phyloP scores from a whole-genome alignment of 2,329 filamentous ascomycete genomes.

The Lachnellula suecica region DNA sequence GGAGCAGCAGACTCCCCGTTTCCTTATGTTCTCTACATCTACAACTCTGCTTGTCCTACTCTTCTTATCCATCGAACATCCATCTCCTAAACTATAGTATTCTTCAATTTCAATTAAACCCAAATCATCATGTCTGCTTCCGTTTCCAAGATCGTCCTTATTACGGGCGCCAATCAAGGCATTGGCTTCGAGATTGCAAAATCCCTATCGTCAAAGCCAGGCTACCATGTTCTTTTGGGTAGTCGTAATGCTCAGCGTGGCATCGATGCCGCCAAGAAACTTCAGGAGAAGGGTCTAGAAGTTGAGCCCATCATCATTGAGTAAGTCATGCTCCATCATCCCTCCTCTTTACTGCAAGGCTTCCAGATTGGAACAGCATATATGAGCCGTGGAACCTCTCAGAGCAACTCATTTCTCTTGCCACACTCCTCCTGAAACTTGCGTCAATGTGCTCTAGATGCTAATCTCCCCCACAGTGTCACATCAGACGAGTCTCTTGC shows the following conservation, averaged over 20 bases:
- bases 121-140: not conserved
- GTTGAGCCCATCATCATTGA: not conserved
- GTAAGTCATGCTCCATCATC: not conserved
- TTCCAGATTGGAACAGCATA: not conserved
- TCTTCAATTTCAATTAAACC: too few relatives aligned
- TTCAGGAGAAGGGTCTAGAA: constrained; percentile 3
- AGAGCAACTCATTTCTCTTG: not conserved
- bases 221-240: constrained; percentile 15
- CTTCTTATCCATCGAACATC: too few relatives aligned
- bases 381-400: too few relatives aligned
- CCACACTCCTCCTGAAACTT: not conserved
- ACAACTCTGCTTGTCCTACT: too few relatives aligned
- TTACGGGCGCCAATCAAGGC: constrained; percentile 43
- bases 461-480: too few relatives aligned
- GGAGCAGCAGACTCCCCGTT: too few relatives aligned
- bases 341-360: not conserved
- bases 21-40: too few relatives aligned
- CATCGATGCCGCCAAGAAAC: constrained; percentile 3
- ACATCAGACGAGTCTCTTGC: constrained; percentile 29
- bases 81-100: too few relatives aligned
- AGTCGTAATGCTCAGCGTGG: constrained; percentile 11
- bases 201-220: constrained; percentile 5
- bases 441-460: too few relatives aligned
- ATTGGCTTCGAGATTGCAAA: constrained; percentile 39
- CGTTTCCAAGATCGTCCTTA: constrained; percentile 19